Evolutionary conservation across 176 grass and related monocot species (phyloP), one percentile per base, ranked within the genome.

Genomic region (Eragrostis curvula): DNA sequence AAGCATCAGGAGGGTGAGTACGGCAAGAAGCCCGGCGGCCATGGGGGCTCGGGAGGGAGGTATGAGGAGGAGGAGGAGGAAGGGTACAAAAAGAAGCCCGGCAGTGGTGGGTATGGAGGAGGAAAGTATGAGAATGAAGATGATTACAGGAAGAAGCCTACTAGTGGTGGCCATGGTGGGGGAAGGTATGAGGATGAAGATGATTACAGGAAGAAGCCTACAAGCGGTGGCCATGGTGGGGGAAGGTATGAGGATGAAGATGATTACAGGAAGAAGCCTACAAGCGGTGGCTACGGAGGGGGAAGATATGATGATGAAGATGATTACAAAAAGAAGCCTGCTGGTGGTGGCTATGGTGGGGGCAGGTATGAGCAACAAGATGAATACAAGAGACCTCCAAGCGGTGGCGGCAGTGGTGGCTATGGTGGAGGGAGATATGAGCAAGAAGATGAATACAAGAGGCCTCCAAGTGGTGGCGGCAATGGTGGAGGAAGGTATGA

Each of bases 201-300:
- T 1, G 80, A 72, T 9, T 30, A 88, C 81, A 79, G 3, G 73
- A 88, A 79, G 75, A 79, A 73, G n/a, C 86, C 86, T 7, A 2
- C 50, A 8, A 73, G 71, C 30, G 83, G 67, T 44, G 90, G 79
- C 3, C 78, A 88, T 27, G 90, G 79, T 7, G 83, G 75, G 0
- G 79, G 88, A 17, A 55, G 73, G 70, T 88, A 88, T 32, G 66
- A 88, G 75, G 65, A 78, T 1, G 68, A 94, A 32, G 88, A 87
- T 43, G 66, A 68, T 24, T 36, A 78, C 27, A 65, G 3, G 53
- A 85, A 74, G 79, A 53, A 74, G 1, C 79, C 74, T 14, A 8
- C 1, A 0, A 7, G 76, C 44, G 88, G 79, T 62, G 62, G 29
- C 49, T 71, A 62, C 80, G 75, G 81, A 6, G 73, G 73, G 0